Percentiles rank a stretch among this genome's conserved stretches.
phyloP scores from a whole-genome alignment of 2,329 filamentous ascomycete species.

The Aspergillus sp. region DNA sequence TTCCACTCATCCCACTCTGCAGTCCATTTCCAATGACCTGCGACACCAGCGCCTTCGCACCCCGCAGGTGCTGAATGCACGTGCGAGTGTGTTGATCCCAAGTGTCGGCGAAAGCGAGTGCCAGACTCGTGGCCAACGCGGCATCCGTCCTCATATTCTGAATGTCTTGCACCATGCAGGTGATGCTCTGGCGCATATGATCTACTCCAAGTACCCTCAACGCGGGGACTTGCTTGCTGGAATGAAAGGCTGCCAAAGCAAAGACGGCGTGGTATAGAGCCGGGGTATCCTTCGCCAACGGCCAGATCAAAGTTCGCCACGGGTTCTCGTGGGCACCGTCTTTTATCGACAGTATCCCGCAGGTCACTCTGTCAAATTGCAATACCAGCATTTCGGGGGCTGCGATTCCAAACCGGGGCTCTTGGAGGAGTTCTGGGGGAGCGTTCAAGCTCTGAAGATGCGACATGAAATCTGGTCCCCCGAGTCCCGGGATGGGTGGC shows the following conservation, averaged over 20 bases:
- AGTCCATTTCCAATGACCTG: slow-evolving; percentile 53
- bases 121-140: slow-evolving; percentile 68
- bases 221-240: slow-evolving; percentile 56
- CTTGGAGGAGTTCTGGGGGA: slow-evolving; percentile 38
- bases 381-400: slow-evolving; percentile 63
- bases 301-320: slow-evolving; percentile 71
- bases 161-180: slow-evolving; percentile 59
- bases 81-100: slow-evolving; percentile 70
- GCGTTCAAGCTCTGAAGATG: slow-evolving; percentile 16
- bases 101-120: slow-evolving; percentile 67
- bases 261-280: slow-evolving; percentile 68
- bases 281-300: slow-evolving; percentile 62
- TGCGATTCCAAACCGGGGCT: slow-evolving; percentile 50
- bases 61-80: slow-evolving; percentile 68
- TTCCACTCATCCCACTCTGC: slow-evolving; percentile 38
- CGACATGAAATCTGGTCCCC: slow-evolving; percentile 37
- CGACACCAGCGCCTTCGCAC: slow-evolving; percentile 63
- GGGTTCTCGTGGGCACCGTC: slow-evolving; percentile 69
- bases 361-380: slow-evolving; percentile 65
- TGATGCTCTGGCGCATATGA: slow-evolving; percentile 66
- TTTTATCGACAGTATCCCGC: slow-evolving; percentile 69
- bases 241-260: slow-evolving; percentile 69
- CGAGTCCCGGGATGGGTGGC: slow-evolving; percentile 34
- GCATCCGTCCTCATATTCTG: slow-evolving; percentile 63
- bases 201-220: slow-evolving; percentile 65